Percentiles rank a stretch among this genome's conserved stretches.
Evolutionary conservation across 2,329 filamentous ascomycete genomes (phyloP).

Genomic region (Myriangium duriaei): DNA sequence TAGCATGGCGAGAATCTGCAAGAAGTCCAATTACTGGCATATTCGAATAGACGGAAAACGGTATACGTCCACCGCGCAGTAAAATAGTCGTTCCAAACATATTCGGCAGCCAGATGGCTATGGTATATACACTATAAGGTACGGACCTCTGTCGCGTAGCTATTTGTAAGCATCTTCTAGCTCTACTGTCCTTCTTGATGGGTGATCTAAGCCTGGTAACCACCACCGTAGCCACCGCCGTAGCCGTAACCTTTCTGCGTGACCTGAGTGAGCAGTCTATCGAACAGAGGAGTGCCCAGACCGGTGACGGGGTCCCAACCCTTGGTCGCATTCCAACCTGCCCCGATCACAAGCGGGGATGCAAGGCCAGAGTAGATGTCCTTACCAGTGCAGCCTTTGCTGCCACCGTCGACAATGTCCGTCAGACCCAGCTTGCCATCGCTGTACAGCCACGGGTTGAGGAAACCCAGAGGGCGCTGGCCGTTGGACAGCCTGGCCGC

Average conservation of each 20-base stretch:
- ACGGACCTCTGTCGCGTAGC: no score
- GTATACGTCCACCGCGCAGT: no score
- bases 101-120: no score
- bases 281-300: slow-evolving; percentile 20
- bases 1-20: no score
- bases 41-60: no score
- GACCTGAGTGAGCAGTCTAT: slow-evolving; percentile 5
- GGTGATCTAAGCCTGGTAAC: no score
- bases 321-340: slow-evolving; percentile 18
- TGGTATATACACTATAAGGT: no score
- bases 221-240: neutral
- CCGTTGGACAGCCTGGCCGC: slow-evolving; percentile 42
- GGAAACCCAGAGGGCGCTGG: slow-evolving; percentile 41
- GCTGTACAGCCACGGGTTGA: slow-evolving; percentile 50
- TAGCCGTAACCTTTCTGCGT: neutral
- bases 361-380: slow-evolving; percentile 15
- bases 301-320: slow-evolving; percentile 25
- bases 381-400: slow-evolving; percentile 26
- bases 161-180: no score
- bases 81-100: no score
- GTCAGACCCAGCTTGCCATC: slow-evolving; percentile 36
- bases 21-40: no score
- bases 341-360: slow-evolving; percentile 14
- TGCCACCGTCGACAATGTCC: slow-evolving; percentile 31
- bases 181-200: no score